Evolutionary conservation across 129 eudicot species (phyloP).

Genomic region (Lactuca saligna): DNA sequence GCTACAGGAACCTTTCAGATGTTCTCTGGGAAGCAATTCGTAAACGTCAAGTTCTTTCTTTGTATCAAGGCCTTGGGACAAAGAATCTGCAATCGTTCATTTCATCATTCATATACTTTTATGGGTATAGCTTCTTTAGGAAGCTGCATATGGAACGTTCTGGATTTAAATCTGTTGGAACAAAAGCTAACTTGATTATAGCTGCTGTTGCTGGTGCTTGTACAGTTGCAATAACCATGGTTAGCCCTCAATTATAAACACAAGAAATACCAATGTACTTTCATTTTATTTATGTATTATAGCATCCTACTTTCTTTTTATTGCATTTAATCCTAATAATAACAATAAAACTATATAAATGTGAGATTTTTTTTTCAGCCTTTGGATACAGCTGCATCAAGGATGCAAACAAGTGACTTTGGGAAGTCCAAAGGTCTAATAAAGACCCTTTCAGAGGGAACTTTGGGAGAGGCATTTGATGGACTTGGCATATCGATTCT

Average conservation of each 20-base stretch:
- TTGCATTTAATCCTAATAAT: not conserved
- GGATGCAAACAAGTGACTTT: constrained; percentile 97
- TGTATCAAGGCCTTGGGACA: constrained; percentile 94
- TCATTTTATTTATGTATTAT: no score
- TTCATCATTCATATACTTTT: constrained; percentile 74
- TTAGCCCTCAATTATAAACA: constrained; percentile 26
- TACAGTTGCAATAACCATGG: constrained; percentile 80
- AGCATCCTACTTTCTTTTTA: no score
- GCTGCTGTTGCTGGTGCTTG: constrained; percentile 97
- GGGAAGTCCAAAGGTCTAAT: constrained; percentile 96
- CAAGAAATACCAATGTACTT: not conserved
- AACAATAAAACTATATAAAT: not conserved
- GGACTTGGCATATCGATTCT: constrained; percentile 96
- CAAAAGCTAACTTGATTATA: constrained; percentile 74
- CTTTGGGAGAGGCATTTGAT: constrained; percentile 87
- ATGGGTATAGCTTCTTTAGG: constrained; percentile 91
- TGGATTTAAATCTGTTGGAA: constrained; percentile 71
- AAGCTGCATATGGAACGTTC: constrained; percentile 66
- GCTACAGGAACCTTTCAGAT: constrained; percentile 73
- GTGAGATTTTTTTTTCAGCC: constrained; percentile 52
- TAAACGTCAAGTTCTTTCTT: constrained; percentile 67
- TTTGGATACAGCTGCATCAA: constrained; percentile 94
- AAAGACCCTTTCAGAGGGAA: constrained; percentile 74
- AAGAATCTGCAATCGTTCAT: constrained; percentile 88
- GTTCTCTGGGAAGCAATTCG: constrained; percentile 92